Percentiles rank a stretch among this genome's conserved stretches.
These are phyloP conservation scores for Aspergillus arachidicola DNA, from an alignment of 2,329 filamentous ascomycete genomes.

Conservation along the genomic window DNA sequence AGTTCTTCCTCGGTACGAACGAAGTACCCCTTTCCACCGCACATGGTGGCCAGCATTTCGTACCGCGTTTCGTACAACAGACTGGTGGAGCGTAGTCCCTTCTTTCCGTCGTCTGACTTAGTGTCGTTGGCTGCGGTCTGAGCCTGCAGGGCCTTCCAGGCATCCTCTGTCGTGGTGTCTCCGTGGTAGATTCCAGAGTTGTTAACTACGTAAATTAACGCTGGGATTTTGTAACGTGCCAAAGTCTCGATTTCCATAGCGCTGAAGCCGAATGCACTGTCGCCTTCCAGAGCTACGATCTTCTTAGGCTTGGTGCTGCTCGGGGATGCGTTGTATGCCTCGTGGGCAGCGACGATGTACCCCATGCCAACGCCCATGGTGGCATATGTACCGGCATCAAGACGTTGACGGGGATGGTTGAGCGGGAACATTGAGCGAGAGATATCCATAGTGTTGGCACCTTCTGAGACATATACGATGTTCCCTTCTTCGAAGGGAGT, in stretches of 20 bases:
- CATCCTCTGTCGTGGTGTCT: slow-evolving; percentile 42
- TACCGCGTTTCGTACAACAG: slow-evolving; percentile 59
- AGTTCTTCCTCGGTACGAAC: slow-evolving; percentile 57
- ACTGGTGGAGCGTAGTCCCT: slow-evolving; percentile 52
- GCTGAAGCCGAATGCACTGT: slow-evolving; percentile 60
- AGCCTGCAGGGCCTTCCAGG: slow-evolving; percentile 49
- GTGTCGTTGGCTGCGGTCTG: slow-evolving; percentile 40
- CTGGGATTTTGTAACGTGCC: slow-evolving; percentile 56
- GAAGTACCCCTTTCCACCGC: slow-evolving; percentile 56
- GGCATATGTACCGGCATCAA: slow-evolving; percentile 62
- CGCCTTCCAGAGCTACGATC: slow-evolving; percentile 59
- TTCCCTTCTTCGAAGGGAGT: slow-evolving; percentile 49
- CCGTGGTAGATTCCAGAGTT: slow-evolving; percentile 57
- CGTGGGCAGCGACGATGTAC: slow-evolving; percentile 59
- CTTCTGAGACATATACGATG: slow-evolving; percentile 61
- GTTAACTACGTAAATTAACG: slow-evolving; percentile 59
- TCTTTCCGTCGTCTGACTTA: slow-evolving; percentile 25
- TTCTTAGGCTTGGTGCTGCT: slow-evolving; percentile 50
- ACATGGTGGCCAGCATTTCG: slow-evolving; percentile 58
- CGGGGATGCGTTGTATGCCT: slow-evolving; percentile 54
- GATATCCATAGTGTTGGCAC: slow-evolving; percentile 65
- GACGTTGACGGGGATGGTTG: slow-evolving; percentile 56
- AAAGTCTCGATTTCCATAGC: slow-evolving; percentile 61
- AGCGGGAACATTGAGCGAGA: slow-evolving; percentile 58
- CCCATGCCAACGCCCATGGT: slow-evolving; percentile 63